These are phyloP conservation scores for Coemansia sp. DNA, from an alignment of 192 early-diverging fungal species.

Conservation along the genomic window DNA sequence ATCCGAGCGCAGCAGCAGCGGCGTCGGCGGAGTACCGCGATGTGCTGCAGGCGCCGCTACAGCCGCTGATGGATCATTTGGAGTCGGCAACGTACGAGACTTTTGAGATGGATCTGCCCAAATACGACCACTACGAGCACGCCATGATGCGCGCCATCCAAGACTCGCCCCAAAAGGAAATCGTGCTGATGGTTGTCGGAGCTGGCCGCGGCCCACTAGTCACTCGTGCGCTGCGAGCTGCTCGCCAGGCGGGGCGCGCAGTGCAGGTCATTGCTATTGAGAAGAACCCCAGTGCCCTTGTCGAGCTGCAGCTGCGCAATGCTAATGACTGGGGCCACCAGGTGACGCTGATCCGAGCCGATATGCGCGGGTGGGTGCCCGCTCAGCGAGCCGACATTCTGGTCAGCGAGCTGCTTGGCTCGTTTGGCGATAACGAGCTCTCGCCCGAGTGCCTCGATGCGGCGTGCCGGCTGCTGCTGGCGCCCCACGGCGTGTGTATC, in stretches of 20 bases:
- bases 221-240: conserved; percentile 78
- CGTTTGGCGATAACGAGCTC: conserved; percentile 98
- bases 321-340: conserved; percentile 72
- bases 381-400: conserved; percentile 85
- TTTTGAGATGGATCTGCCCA: conserved; percentile 94
- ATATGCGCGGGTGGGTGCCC: conserved; percentile 86
- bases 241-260: conserved; percentile 58
- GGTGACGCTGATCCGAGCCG: conserved; percentile 82
- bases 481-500: conserved; percentile 84
- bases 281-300: conserved; percentile 96
- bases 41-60: conserved; percentile 79
- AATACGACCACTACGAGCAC: conserved; percentile 89
- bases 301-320: conserved; percentile 78
- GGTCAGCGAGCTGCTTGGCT: conserved; percentile 94
- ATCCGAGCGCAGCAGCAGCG: conserved; percentile 35
- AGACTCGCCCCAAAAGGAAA: conserved; percentile 39
- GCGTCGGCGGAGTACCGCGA: conserved; percentile 84
- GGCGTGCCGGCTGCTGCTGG: conserved; percentile 69
- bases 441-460: conserved; percentile 98
- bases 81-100: conserved; percentile 93
- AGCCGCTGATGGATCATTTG: conserved; percentile 95
- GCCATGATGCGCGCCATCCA: conserved; percentile 63
- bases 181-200: conserved; percentile 88
- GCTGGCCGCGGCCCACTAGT: conserved; percentile 97
- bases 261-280: conserved; percentile 87